Conservation (phyloP, 768 basidiomycete species). For the Pholiota conissans region DNA sequence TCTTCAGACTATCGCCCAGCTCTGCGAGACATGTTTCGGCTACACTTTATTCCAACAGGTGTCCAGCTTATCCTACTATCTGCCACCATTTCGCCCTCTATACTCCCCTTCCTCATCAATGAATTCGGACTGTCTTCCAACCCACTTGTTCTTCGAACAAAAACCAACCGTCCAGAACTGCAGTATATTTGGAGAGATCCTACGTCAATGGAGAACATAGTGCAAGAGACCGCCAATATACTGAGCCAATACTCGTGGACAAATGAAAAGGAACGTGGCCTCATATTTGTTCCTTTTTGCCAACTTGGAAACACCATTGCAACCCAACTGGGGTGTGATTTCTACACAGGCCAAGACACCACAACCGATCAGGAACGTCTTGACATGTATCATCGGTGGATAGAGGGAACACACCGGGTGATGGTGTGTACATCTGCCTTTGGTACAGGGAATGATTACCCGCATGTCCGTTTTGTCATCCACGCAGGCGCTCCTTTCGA, state of each 20-base stretch:
- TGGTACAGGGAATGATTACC: constrained; percentile 21
- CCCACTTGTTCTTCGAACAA: not conserved
- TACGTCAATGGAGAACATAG: not conserved
- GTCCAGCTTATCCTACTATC: not conserved
- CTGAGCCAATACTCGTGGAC: not conserved
- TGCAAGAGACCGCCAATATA: not conserved
- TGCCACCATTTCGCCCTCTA: not conserved
- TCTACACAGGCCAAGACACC: not conserved
- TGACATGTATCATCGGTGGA: not conserved
- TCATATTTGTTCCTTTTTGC: not conserved
- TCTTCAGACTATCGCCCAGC: not conserved
- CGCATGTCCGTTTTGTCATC: constrained; percentile 15
- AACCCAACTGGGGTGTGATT: not conserved
- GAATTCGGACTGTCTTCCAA: not conserved
- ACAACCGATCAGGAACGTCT: not conserved
- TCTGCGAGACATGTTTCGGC: not conserved
- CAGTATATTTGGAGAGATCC: not conserved
- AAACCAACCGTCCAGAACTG: not conserved
- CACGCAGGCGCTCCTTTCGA: constrained; percentile 21
- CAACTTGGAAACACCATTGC: not conserved
- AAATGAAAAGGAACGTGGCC: not conserved
- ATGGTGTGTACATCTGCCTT: not conserved
- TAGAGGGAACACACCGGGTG: not conserved
- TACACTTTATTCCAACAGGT: not conserved
- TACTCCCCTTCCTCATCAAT: not conserved